Conservation (phyloP, 192 early-diverging fungal genomes). For the Coemansia sp. region DNA sequence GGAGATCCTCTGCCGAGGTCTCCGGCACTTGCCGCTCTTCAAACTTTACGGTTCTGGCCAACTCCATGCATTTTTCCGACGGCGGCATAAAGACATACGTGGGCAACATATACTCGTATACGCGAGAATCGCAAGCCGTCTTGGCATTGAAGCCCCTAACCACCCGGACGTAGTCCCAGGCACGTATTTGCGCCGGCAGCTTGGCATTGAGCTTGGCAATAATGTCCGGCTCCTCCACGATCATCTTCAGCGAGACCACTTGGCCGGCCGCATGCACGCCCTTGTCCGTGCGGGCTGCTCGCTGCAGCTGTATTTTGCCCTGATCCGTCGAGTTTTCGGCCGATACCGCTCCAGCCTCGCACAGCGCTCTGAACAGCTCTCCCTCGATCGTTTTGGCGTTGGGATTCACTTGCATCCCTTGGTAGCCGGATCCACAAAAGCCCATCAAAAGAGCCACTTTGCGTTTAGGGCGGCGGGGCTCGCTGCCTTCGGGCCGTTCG, state of each 20-base stretch:
- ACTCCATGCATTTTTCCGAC: slow-evolving; percentile 38
- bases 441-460: slow-evolving; percentile 88
- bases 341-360: slow-evolving; percentile 77
- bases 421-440: slow-evolving; percentile 93
- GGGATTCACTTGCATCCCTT: slow-evolving; percentile 95
- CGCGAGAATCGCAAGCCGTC: slow-evolving; percentile 84
- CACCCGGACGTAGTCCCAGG: slow-evolving; percentile 75
- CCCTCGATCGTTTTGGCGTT: slow-evolving; percentile 81
- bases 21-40: slow-evolving; percentile 35
- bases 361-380: slow-evolving; percentile 85
- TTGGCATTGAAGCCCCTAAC: slow-evolving; percentile 86
- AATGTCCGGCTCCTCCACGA: slow-evolving; percentile 68
- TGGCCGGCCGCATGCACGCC: slow-evolving; percentile 98
- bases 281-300: slow-evolving; percentile 96
- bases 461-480: slow-evolving; percentile 69
- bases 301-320: slow-evolving; percentile 76
- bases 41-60: slow-evolving; percentile 30
- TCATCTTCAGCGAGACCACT: slow-evolving; percentile 90
- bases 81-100: slow-evolving; percentile 76
- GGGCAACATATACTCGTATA: slow-evolving; percentile 96
- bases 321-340: slow-evolving; percentile 82
- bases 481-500: slow-evolving; percentile 12
- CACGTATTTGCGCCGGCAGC: slow-evolving; percentile 86
- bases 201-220: slow-evolving; percentile 74
- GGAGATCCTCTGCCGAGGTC: slow-evolving; percentile 59